A percentile compares a stretch with the other conserved stretches of the same genome.
Conservation (phyloP, 2,329 filamentous ascomycete species). For the Phaeomoniella chlamydospora region DNA sequence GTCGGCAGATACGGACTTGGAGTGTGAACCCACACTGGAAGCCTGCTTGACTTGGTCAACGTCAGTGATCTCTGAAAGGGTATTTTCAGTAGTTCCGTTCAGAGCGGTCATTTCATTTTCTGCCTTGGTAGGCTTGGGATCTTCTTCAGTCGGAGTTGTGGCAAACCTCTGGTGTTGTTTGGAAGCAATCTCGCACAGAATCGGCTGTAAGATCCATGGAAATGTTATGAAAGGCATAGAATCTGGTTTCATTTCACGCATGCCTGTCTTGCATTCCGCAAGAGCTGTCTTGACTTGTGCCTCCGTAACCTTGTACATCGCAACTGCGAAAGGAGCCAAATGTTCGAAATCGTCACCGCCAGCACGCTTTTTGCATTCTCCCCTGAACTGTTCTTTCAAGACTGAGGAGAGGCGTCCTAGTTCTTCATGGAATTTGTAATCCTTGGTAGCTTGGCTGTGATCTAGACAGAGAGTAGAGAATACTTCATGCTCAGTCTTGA, state of each 20-base stretch:
- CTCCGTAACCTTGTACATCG: slow-evolving; percentile 76
- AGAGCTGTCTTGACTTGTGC: slow-evolving; percentile 51
- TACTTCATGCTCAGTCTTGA: slow-evolving; percentile 80
- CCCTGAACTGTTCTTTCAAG: slow-evolving; percentile 56
- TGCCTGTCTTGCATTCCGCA: slow-evolving; percentile 27
- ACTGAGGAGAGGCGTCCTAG: slow-evolving; percentile 53
- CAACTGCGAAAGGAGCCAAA: slow-evolving; percentile 61
- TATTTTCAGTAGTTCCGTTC: too few species aligned
- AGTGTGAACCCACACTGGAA: too few species aligned
- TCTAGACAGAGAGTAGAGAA: slow-evolving; percentile 75
- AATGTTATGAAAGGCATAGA: slow-evolving; percentile 78
- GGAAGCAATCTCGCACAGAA: slow-evolving; percentile 55
- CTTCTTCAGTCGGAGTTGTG: too few species aligned
- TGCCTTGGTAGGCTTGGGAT: too few species aligned
- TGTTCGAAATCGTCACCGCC: slow-evolving; percentile 43
- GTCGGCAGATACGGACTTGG: too few species aligned
- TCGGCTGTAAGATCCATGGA: slow-evolving; percentile 73
- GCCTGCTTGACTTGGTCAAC: too few species aligned
- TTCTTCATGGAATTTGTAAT: slow-evolving; percentile 80
- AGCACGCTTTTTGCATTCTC: slow-evolving; percentile 49
- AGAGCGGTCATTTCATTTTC: too few species aligned
- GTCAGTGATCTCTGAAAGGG: too few species aligned
- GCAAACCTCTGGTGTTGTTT: too few species aligned
- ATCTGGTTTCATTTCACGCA: slow-evolving; percentile 5
- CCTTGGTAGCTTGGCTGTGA: slow-evolving; percentile 54